Conservation (phyloP, 1,284 basidiomycete genomes). For the Trichosporon coremiiforme region DNA sequence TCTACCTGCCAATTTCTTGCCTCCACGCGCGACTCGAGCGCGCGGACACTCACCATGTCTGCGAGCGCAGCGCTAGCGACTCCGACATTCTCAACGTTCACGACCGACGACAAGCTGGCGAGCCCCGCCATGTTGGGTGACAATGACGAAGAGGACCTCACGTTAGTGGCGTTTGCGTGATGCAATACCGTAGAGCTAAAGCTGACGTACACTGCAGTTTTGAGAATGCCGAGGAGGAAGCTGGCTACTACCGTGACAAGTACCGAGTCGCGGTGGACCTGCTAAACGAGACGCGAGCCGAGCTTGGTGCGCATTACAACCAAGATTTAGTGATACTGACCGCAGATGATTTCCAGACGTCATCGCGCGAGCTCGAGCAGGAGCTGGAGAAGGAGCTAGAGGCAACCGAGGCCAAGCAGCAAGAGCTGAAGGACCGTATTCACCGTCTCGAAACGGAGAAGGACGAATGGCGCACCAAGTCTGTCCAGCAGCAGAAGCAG, state of each 20-base stretch:
- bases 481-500: conserved; percentile 81
- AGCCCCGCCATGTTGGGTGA: conserved; percentile 27
- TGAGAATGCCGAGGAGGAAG: conserved; percentile 52
- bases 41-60: conserved; percentile 21
- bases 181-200: neutral
- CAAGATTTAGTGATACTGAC: neutral
- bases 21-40: conserved; percentile 18
- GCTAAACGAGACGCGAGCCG: conserved; percentile 78
- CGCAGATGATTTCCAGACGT: conserved; percentile 80
- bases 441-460: conserved; percentile 74
- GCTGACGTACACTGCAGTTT: conserved; percentile 40
- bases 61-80: conserved; percentile 16
- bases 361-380: conserved; percentile 88
- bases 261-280: conserved; percentile 83
- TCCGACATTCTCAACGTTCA: neutral
- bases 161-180: conserved; percentile 34
- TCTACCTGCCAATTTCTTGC: neutral
- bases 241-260: conserved; percentile 74
- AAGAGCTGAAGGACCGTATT: conserved; percentile 74
- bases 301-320: conserved; percentile 61
- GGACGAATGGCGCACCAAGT: conserved; percentile 86
- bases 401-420: conserved; percentile 80
- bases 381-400: conserved; percentile 87
- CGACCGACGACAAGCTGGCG: conserved; percentile 8
- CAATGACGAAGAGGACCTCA: conserved; percentile 43